A percentile compares a stretch with the other conserved stretches of the same genome.
phyloP scores from a whole-genome alignment of 768 basidiomycete species.

The Tylopilus sp. region DNA sequence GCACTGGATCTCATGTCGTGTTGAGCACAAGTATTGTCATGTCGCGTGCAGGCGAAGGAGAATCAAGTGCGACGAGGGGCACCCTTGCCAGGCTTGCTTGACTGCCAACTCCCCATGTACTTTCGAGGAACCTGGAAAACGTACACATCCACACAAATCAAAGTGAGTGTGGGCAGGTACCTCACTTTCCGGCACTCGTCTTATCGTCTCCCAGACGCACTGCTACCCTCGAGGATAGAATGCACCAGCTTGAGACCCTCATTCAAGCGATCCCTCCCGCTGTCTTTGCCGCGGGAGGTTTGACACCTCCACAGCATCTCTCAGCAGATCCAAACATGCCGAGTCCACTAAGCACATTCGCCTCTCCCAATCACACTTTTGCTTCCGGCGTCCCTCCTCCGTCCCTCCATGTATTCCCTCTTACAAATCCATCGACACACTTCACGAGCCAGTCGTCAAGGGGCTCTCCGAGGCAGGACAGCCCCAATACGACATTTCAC shows the following conservation, averaged over 20 bases:
- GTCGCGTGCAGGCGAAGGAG: constrained; percentile 56
- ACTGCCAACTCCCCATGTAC: constrained; percentile 79
- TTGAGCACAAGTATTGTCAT: neutral
- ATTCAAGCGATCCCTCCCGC: constrained; percentile 83
- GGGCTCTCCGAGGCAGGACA: constrained; percentile 43
- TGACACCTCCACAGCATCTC: constrained; percentile 33
- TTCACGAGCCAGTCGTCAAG: constrained; percentile 51
- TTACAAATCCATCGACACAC: constrained; percentile 78
- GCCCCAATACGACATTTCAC: constrained; percentile 40
- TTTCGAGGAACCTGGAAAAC: constrained; percentile 84
- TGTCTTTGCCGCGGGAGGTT: constrained; percentile 64
- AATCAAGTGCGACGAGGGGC: constrained; percentile 87
- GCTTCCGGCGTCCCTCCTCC: constrained; percentile 72
- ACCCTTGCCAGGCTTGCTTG: constrained; percentile 86
- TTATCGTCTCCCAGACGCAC: constrained; percentile 50
- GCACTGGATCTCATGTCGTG: neutral
- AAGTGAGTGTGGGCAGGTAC: constrained; percentile 51
- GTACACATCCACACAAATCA: constrained; percentile 84
- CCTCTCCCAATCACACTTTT: constrained; percentile 39
- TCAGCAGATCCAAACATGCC: constrained; percentile 30
- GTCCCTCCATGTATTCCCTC: constrained; percentile 70
- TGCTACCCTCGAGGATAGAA: constrained; percentile 80
- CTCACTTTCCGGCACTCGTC: constrained; percentile 5
- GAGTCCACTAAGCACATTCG: constrained; percentile 37
- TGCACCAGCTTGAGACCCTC: constrained; percentile 83